Evolutionary conservation across 1,284 basidiomycete genomes (phyloP), one percentile per base, ranked within the genome.

Genomic region (Ganoderma lingzhi): DNA sequence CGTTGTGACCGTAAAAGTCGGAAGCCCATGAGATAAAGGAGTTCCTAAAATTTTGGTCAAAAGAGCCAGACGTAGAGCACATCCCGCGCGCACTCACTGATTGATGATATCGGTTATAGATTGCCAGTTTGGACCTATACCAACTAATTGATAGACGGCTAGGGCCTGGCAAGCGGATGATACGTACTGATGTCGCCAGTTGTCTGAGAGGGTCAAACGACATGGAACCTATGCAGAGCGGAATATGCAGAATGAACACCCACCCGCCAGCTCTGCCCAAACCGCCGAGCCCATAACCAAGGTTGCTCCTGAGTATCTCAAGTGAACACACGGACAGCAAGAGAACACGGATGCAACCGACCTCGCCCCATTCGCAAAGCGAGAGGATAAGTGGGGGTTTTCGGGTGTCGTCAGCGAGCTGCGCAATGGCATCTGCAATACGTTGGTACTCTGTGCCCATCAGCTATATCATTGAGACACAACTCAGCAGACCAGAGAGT

Each of bases 1-100:
- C 88, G 71, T 89, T 89, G 68, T 84, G 85, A 4, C 87, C 88
- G 74, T 87, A 89, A 72, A 89, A 90, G 77, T 89, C 86, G 19
- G 87, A 84, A 6, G 86, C 85, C 76, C 82, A 85, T 0, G 88
- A 83, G 63, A 83, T 80, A 71, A 83, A 82, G 5, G 82, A 82
- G 67, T 80, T 82, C 65, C 80, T 82, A 64, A 23, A 5, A 14
- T 9, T 41, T 41, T 42, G 12, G 15, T 48, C 39, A 28, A 45
- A 6, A 37, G 61, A 37, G 37, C n/a, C 9, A 12, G 14, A 39
- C 32, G 3, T 15, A 35, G 6, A 32, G 4, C 10, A 12, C 48
- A 1, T 23, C 37, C 30, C 6, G 2, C 5, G 19, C 15, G 35
- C 28, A 58, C 70, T 19, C 45, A 85, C 85, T 80, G 78, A 73